Evolutionary conservation across 2,329 filamentous ascomycete genomes (phyloP), one percentile per base, ranked within the genome.

Genomic region (Exserohilum turcica): DNA sequence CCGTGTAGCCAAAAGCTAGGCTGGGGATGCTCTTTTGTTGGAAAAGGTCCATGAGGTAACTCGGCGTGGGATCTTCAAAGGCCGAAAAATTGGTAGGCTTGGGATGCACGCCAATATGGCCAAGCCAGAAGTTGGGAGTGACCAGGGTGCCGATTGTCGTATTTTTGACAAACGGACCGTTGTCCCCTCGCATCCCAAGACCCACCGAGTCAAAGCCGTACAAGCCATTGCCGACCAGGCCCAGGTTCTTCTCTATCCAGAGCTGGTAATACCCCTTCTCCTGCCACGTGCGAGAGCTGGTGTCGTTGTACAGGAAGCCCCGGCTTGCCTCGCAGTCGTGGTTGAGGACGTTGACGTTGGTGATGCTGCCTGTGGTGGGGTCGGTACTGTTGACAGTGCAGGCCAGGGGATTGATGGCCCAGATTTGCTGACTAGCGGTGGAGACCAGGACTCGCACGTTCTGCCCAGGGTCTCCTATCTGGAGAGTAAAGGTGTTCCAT

Each of bases 1-100:
- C 88, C 3, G 89, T 91, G 70, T 87, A 92, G 45, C 86, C 88
- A 68, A 89, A 91, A 36, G 86, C 89, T 57, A 90, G 80, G 68
- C 88, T 91, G 1, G 88, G 86, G 42, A 91, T 88, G 52, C 75
- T 77, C 7, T 82, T 82, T 39, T 71, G 64, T 9, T 80, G 73
- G 65, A 86, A 82, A 37, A 89, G 82, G 45, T 64, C 59, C 1
- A 72, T 73, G 68, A 80, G 75, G 58, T 75, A 88, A 75, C 66
- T 86, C 73, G 60, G 82, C 75, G 65, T 86, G 66, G 52, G 83
- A 74, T 64, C 82, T 76, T 61, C 82, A 74, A 69, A 82, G 76
- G 52, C 82, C 68, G 66, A 76, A 62, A 81, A 80, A 59, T 82
- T 82, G 15, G 79, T 79, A 0, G 79, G 73, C 57, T 80, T 79